phyloP scores from a whole-genome alignment of 352 stramenopile species.

The Phytophthora fragariaefolia region DNA sequence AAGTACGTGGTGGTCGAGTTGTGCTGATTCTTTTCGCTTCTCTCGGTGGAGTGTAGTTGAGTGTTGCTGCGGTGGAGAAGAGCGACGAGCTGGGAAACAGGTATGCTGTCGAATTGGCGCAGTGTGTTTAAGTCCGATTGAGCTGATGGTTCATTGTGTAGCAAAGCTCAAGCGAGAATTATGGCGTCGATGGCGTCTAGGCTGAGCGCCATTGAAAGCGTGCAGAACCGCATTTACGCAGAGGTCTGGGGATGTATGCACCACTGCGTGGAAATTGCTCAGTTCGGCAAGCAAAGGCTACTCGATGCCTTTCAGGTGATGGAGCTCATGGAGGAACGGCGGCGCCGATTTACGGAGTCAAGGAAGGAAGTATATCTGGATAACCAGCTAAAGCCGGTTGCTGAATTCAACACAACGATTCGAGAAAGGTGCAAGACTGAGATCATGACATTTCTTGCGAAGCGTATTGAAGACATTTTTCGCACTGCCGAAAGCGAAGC shows the following conservation, averaged over 20 bases:
- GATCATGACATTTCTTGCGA: slow-evolving; percentile 59
- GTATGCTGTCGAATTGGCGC: no score
- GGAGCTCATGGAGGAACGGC: slow-evolving; percentile 75
- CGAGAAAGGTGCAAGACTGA: slow-evolving; percentile 70
- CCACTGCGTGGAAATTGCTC: slow-evolving; percentile 84
- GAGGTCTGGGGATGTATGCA: slow-evolving; percentile 85
- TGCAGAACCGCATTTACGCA: slow-evolving; percentile 67
- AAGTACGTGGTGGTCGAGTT: background rate
- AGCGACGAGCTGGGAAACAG: slow-evolving; percentile 76
- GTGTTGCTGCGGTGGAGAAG: slow-evolving; percentile 62
- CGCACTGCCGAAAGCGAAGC: slow-evolving; percentile 58
- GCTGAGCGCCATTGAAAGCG: slow-evolving; percentile 62
- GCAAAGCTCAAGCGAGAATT: slow-evolving; percentile 70
- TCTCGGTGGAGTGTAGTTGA: slow-evolving; percentile 42
- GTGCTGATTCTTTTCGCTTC: background rate
- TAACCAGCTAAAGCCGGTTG: slow-evolving; percentile 57
- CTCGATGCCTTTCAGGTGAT: slow-evolving; percentile 76
- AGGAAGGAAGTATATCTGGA: slow-evolving; percentile 74
- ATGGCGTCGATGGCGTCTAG: slow-evolving; percentile 75
- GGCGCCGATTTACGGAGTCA: slow-evolving; percentile 52
- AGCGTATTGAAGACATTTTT: slow-evolving; percentile 72
- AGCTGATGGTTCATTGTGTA: slow-evolving; percentile 27
- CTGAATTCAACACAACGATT: slow-evolving; percentile 53
- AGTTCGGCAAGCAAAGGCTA: slow-evolving; percentile 75
- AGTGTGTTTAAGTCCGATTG: background rate